Evolutionary conservation across 1,284 basidiomycete species (phyloP), one percentile per base, ranked within the genome.

Genomic region (Heterobasidion annosum): DNA sequence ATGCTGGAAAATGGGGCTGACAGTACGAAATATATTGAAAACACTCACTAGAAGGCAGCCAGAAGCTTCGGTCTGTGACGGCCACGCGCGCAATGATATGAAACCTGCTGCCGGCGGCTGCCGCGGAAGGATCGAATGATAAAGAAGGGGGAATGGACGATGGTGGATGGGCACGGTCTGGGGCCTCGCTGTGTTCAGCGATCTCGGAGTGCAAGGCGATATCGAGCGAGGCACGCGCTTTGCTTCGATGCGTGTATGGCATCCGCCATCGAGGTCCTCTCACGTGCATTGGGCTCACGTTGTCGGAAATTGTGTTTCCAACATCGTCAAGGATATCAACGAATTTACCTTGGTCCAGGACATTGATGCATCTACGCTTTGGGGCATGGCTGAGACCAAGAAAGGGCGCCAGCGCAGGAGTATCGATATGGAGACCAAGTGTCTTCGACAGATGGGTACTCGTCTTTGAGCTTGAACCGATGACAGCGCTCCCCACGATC

Each of bases 321-420:
- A 34, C 49, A 4, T 57, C 58, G 19, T 62, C 60, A 12, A 68
- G 69, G 40, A 85, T 71, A 55, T 81, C 72, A 19, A 83, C 68
- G 10, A 68, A 65, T n/a, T 69, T 67, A 53, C 77, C 74, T 40
- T 68, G 62, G 44, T n/a, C 45, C 18, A 75, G 74, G 10, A 76
- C 73, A 54, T 76, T 75, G 57, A 90, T 83, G 45, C 72, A 68
- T 46, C 83, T 77, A 54, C 78, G 75, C 58, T 74, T 76, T 0
- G 76, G 73, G 32, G 73, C 69, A 60, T 81, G 79, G 5, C 86
- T 85, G 4, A 25, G 25, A 25, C 25, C 25, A 25, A 90, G 72
- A 62, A 87, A 87, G 2, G 75, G 77, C 2, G 88, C 88, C 37
- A 90, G 73, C 3, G 84, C 82, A 25, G 85, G 82, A 2, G 83